phyloP scores from a whole-genome alignment of 2,329 filamentous ascomycete genomes.

The Colletotrichum lentis region DNA sequence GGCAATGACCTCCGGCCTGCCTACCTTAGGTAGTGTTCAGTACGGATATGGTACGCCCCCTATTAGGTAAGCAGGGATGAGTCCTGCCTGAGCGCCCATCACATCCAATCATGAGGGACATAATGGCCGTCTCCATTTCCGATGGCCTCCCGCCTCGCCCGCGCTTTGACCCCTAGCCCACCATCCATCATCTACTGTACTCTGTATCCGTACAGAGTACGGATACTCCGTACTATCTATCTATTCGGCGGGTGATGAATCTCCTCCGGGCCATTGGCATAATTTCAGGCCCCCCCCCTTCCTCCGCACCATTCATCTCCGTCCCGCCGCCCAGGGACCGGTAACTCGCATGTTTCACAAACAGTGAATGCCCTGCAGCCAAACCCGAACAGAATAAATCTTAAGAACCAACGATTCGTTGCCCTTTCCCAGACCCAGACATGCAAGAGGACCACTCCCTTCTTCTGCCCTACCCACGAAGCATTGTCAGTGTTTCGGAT shows the following conservation, averaged over 20 bases:
- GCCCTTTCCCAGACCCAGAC: neutral
- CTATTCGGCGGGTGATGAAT: neutral
- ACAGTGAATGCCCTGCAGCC: neutral
- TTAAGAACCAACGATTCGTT: neutral
- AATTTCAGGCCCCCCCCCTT: neutral
- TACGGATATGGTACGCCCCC: too few species aligned
- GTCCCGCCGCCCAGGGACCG: conserved; percentile 8
- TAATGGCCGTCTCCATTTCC: neutral
- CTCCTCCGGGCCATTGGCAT: neutral
- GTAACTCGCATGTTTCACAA: conserved; percentile 1
- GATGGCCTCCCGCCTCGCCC: neutral
- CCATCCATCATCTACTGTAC: too few species aligned
- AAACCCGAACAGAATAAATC: neutral
- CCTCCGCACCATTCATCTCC: neutral
- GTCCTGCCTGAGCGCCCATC: neutral
- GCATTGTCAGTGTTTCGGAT: conserved; percentile 15
- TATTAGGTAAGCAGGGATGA: too few species aligned
- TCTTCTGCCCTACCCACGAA: neutral
- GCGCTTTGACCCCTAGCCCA: conserved; percentile 27
- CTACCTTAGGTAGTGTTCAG: too few species aligned
- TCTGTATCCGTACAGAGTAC: too few species aligned
- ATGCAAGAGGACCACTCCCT: neutral
- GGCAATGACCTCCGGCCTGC: too few species aligned
- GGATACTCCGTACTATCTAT: too few species aligned
- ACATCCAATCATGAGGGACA: neutral